Evolutionary conservation across 352 stramenopile genomes (phyloP).

Genomic region (Pseudoperonospora humuli): DNA sequence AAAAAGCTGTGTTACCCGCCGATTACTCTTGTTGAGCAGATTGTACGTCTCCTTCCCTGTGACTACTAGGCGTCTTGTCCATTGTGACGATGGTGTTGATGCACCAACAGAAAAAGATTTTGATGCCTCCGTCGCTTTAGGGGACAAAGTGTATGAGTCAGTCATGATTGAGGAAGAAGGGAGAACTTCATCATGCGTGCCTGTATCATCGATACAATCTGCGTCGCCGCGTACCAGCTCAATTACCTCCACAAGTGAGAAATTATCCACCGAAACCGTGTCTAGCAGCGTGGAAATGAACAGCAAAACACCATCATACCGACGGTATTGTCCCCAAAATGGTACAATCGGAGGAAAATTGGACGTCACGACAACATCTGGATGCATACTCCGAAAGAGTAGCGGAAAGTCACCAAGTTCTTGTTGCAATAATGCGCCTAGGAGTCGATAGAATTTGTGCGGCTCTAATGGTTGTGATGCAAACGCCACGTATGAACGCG

Average conservation of each 20-base stretch:
- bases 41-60: conserved; percentile 81
- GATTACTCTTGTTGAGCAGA: conserved; percentile 46
- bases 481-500: conserved; percentile 50
- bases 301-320: conserved; percentile 69
- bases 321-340: conserved; percentile 80
- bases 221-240: conserved; percentile 61
- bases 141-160: conserved; percentile 29
- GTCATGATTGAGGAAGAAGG: conserved; percentile 22
- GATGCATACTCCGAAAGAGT: conserved; percentile 73
- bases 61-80: conserved; percentile 67
- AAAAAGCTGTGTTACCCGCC: conserved; percentile 73
- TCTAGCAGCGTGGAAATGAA: conserved; percentile 81
- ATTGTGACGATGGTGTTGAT: conserved; percentile 46
- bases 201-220: conserved; percentile 54
- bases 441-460: conserved; percentile 64
- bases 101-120: conserved; percentile 23
- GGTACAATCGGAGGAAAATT: conserved; percentile 83
- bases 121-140: conserved; percentile 9
- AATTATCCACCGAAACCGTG: conserved; percentile 64
- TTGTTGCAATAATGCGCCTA: conserved; percentile 55
- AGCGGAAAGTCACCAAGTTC: conserved; percentile 68
- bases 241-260: conserved; percentile 64
- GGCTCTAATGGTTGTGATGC: conserved; percentile 63
- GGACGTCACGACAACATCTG: conserved; percentile 65
- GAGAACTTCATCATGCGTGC: conserved; percentile 16